Evolutionary conservation across 169 alveolate species (phyloP), one percentile per base, ranked within the genome.

Genomic region (Perkinsus marinus): DNA sequence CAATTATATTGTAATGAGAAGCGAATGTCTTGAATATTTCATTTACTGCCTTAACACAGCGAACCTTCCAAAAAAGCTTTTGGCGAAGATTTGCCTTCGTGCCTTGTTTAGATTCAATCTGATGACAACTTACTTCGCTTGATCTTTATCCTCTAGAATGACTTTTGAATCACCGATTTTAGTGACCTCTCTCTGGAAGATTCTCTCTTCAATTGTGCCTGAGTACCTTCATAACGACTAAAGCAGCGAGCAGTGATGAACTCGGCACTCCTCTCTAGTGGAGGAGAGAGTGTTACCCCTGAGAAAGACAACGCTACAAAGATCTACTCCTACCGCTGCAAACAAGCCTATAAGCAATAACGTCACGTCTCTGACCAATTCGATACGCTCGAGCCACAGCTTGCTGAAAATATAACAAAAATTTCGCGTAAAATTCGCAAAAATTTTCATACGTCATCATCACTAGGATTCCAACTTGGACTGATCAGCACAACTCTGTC

Each of bases 391-490:
- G 91, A 79, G 95, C 97, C 43, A 96, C 95, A 79, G 98, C 98
- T 92, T 96, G 96, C 93, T 57, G 79, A 57, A 57, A 30, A 57
- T 43, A 43, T 13, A 26, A 57, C 34, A 26, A 57, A 2, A 26
- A 2, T 6, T 13, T 5, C 7, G 22, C 7, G 22, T 2, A 13
- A 30, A 7, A 13, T 57, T 16, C 22, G 22, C 79, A 2, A 69
- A 6, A 7, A 0, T 16, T 38, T n/a, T 3, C 37, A 22, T 36
- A 39, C 69, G 26, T 95, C 95, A 91, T 96, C 98, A 69, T 94
- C 95, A 39, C 96, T 93, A 0, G 97, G 98, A 93, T 96, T 96
- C 98, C 98, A 96, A 91, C 95, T 96, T 68, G 96, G 98, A 90
- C 95, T 97, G 89, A 95, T 95, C 68, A 96, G 93, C 39, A 96